Conservation (phyloP, 176 grass and related monocot species). For the Alloteropsis semialata region DNA sequence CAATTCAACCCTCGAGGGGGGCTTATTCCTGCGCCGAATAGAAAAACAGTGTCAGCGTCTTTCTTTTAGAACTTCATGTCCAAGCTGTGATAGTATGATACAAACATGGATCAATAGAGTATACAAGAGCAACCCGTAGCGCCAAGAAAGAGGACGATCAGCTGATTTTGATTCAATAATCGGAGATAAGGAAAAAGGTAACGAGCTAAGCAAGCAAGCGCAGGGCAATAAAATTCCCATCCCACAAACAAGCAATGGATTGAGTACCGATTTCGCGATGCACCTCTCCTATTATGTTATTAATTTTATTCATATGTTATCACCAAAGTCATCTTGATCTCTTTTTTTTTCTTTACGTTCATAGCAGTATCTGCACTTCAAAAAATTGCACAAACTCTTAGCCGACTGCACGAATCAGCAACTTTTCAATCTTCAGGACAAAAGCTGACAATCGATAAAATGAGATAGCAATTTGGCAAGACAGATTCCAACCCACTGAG, state of each 20-base stretch:
- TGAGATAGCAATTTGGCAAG: background rate
- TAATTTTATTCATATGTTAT: background rate
- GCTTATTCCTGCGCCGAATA: constrained; percentile 34
- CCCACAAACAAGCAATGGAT: no score
- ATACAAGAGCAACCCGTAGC: background rate
- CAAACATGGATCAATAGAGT: background rate
- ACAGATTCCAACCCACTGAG: background rate
- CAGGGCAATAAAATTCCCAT: no score
- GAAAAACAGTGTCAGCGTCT: background rate
- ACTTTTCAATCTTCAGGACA: background rate
- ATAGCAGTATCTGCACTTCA: background rate
- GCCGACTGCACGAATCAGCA: background rate
- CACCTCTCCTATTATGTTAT: background rate
- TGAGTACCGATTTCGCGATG: no score
- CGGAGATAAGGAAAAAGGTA: no score
- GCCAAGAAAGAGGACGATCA: no score
- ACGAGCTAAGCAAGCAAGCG: no score
- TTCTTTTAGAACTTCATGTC: background rate
- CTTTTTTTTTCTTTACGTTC: background rate
- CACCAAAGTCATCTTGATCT: background rate
- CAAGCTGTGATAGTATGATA: background rate
- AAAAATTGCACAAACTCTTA: background rate
- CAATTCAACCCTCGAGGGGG: constrained; percentile 44
- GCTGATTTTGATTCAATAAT: no score
- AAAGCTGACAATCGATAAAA: no score